Evolutionary conservation across 306 rosid genomes (phyloP).

Genomic region (Begonia masoniana): DNA sequence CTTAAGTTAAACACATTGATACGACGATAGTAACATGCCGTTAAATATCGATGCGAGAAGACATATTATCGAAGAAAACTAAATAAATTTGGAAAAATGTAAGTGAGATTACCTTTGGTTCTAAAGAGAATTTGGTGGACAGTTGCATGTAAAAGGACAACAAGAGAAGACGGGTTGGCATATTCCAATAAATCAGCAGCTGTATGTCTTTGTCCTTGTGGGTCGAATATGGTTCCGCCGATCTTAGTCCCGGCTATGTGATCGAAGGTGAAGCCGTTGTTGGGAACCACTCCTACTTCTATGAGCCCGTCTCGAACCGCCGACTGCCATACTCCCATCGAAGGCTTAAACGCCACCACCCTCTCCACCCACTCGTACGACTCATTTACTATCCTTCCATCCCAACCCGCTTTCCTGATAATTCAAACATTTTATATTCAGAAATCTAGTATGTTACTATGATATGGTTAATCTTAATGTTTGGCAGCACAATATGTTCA

Average conservation of each 20-base stretch:
- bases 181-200: constrained; percentile 56
- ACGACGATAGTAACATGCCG: too few species aligned
- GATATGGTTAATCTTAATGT: too few species aligned
- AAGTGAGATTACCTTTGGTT: constrained; percentile 18
- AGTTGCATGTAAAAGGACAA: constrained; percentile 40
- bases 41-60: too few species aligned
- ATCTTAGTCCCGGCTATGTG: constrained; percentile 63
- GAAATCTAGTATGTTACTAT: too few species aligned
- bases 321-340: constrained; percentile 41
- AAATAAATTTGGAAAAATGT: background rate
- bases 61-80: too few species aligned
- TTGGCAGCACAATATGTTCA: too few species aligned
- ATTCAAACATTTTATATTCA: background rate
- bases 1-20: too few species aligned
- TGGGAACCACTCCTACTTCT: constrained; percentile 37
- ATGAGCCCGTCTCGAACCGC: constrained; percentile 47
- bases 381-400: constrained; percentile 40
- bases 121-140: constrained; percentile 40
- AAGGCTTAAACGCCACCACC: constrained; percentile 49
- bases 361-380: constrained; percentile 70
- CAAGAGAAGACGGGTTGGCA: constrained; percentile 43
- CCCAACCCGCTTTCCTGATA: constrained; percentile 51
- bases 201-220: constrained; percentile 37
- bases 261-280: constrained; percentile 73
- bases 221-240: constrained; percentile 73